These are phyloP conservation scores for Neodidymelliopsis sp. DNA, from an alignment of 2,329 filamentous ascomycete species.

Conservation along the genomic window DNA sequence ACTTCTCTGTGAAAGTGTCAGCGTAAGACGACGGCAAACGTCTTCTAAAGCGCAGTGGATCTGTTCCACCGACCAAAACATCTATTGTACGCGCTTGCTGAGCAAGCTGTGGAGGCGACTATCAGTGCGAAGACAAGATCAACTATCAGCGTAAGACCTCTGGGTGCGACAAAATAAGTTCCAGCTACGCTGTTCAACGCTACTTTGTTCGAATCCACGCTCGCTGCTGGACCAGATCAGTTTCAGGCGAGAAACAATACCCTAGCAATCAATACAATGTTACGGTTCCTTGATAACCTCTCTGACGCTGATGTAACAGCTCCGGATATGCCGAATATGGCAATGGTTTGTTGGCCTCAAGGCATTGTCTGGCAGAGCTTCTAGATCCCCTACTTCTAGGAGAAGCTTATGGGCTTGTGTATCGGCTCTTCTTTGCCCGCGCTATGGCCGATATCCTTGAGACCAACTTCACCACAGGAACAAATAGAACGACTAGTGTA, in stretches of 20 bases:
- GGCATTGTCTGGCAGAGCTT: slow-evolving; percentile 32
- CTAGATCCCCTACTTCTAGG: slow-evolving; percentile 41
- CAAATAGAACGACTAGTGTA: slow-evolving; percentile 16
- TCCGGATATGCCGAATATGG: slow-evolving; percentile 48
- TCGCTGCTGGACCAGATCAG: slow-evolving; percentile 1
- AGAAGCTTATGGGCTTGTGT: slow-evolving; percentile 47
- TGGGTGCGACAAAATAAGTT: slow-evolving; percentile 24
- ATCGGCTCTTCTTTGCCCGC: slow-evolving; percentile 52
- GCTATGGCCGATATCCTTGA: slow-evolving; percentile 39
- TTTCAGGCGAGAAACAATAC: slow-evolving; percentile 1
- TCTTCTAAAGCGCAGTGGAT: no score
- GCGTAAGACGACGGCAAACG: no score
- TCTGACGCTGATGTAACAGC: background rate
- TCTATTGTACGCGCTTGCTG: no score
- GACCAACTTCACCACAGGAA: slow-evolving; percentile 11
- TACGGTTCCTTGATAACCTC: slow-evolving; percentile 10
- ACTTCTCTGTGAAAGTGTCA: no score
- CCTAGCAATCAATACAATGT: slow-evolving; percentile 4
- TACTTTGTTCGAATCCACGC: slow-evolving; percentile 46
- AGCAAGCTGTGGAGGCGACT: slow-evolving; percentile 53
- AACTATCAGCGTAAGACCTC: slow-evolving; percentile 19
- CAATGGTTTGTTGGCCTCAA: slow-evolving; percentile 33
- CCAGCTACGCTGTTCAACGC: slow-evolving; percentile 47
- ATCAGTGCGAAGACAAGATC: slow-evolving; percentile 32
- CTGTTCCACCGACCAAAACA: no score